Conservation (phyloP, 768 basidiomycete species). For the Boletus edulis region DNA sequence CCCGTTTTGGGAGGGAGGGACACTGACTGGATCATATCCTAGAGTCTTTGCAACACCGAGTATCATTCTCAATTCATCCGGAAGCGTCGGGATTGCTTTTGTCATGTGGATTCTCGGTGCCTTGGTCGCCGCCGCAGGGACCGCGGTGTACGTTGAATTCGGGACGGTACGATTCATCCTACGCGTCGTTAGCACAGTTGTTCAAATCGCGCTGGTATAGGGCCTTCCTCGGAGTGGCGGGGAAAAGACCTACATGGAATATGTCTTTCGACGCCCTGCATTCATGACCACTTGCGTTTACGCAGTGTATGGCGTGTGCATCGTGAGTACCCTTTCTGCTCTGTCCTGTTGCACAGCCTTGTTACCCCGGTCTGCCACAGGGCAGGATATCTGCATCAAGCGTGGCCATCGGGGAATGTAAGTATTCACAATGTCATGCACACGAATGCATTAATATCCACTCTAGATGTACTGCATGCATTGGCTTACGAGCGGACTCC, state of each 20-base stretch:
- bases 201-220: slow-evolving; percentile 29
- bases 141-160: slow-evolving; percentile 71
- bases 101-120: slow-evolving; percentile 72
- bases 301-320: slow-evolving; percentile 54
- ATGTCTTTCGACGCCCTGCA: slow-evolving; percentile 59
- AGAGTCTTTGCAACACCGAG: slow-evolving; percentile 75
- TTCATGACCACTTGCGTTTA: slow-evolving; percentile 62
- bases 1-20: not conserved
- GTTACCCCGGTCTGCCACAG: slow-evolving; percentile 29
- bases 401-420: slow-evolving; percentile 75
- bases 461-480: slow-evolving; percentile 59
- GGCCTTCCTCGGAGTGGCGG: slow-evolving; percentile 70
- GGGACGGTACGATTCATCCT: slow-evolving; percentile 51
- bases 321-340: slow-evolving; percentile 38
- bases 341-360: not conserved
- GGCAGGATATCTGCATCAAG: slow-evolving; percentile 57
- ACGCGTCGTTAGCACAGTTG: not conserved
- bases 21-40: slow-evolving; percentile 1
- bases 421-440: slow-evolving; percentile 3
- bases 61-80: slow-evolving; percentile 61
- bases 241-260: slow-evolving; percentile 76
- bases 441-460: not conserved
- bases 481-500: slow-evolving; percentile 44
- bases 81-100: slow-evolving; percentile 67
- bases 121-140: slow-evolving; percentile 60